Evolutionary conservation across 1,284 basidiomycete genomes (phyloP), one percentile per base, ranked within the genome.

Genomic region (Wallemia hederae): DNA sequence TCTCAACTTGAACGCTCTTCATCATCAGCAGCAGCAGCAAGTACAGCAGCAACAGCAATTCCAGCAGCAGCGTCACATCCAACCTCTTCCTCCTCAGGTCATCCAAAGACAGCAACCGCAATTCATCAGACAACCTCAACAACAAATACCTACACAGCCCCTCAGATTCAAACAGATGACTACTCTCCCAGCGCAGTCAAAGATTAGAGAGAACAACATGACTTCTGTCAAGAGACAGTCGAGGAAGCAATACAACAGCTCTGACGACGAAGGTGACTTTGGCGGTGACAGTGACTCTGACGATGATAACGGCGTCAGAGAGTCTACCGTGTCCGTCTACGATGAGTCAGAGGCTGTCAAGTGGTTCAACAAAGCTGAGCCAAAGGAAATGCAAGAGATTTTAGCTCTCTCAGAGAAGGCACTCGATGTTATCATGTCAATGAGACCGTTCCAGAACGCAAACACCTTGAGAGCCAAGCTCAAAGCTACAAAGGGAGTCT

Each of bases 401-500:
- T 28, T 58, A 17, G 56, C 25, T 24, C 25, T 27, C 25, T 58
- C 56, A 11, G 56, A 26, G 17, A 29, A 29, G 58, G 29, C 61
- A 27, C 17, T 61, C 28, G 29, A 59, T 49, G 27, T 61, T 62
- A 34, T 97, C 65, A 78, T 88, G 62, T 75, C 76, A 22, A 73
- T 90, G 39, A 80, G 92, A 57, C 91, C 91, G 0, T 99, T 88
- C 70, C 68, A 70, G 2, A 78, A 80, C 24, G 76, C 81, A n/a
- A 81, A 83, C 33, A 86, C 92, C 63, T 74, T 96, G 59, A 81
- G 80, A 58, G 70, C 70, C 61, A 90, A 85, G 69, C 77, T 94
- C 14, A 78, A 79, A 60, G 85, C 89, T 70, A 88, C 87, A 72
- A 90, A 89, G 67, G 91, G 91, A 22, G 83, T 98, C 65, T 90